These are phyloP conservation scores for Poterioochromonas sp. DNA, from an alignment of 352 stramenopile genomes.

Conservation along the genomic window DNA sequence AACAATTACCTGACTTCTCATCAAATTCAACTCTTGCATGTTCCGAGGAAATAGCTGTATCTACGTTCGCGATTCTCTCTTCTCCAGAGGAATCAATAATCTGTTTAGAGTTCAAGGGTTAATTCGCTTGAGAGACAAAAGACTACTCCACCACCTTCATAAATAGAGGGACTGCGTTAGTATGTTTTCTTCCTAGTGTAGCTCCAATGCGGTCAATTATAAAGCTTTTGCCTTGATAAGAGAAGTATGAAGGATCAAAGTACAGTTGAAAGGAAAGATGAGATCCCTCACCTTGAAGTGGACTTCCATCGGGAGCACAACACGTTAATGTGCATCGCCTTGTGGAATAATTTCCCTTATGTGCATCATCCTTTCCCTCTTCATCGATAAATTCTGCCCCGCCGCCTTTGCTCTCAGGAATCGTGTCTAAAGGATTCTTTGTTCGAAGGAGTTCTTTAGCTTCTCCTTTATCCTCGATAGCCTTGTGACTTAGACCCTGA, in stretches of 20 bases:
- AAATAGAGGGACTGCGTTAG: constrained; percentile 39
- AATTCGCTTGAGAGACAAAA: constrained; percentile 32
- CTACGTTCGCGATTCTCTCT: constrained; percentile 46
- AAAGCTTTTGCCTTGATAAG: constrained; percentile 38
- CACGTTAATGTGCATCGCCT: constrained; percentile 40
- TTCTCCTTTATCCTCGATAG: too few relatives aligned
- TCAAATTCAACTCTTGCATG: constrained; percentile 48
- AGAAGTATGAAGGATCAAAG: too few relatives aligned
- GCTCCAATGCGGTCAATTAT: constrained; percentile 38
- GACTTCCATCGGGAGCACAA: constrained; percentile 52
- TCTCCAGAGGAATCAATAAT: constrained; percentile 6
- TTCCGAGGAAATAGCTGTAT: constrained; percentile 48
- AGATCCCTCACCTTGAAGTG: constrained; percentile 47
- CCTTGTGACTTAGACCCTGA: too few relatives aligned
- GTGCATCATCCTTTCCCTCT: background rate
- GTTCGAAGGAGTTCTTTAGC: too few relatives aligned
- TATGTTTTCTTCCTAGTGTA: constrained; percentile 47
- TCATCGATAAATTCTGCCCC: background rate
- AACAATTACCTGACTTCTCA: constrained; percentile 39
- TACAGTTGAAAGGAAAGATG: too few relatives aligned
- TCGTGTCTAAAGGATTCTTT: too few relatives aligned
- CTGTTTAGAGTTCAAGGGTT: too few relatives aligned
- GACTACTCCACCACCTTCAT: background rate
- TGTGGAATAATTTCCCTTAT: background rate
- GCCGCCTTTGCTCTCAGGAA: background rate